Evolutionary conservation across 768 basidiomycete species (phyloP), one percentile per base, ranked within the genome.

Genomic region (Suillus variegatus): DNA sequence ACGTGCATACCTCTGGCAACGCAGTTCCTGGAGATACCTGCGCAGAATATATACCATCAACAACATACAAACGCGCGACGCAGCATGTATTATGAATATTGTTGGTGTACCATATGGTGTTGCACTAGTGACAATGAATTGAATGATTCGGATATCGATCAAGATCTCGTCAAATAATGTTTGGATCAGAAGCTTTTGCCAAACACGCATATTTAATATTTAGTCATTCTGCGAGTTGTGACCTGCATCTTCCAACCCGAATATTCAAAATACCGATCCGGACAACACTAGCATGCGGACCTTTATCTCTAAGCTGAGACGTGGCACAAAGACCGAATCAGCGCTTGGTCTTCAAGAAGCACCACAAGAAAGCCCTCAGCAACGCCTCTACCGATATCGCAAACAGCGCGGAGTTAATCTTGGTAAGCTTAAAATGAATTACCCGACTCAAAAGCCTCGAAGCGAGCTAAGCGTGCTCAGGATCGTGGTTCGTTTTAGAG

Each of bases 361-460:
- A 28, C 25, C 25, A 12, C 18, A 41, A 28, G 57, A 60, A 43
- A 60, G 25, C 25, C 14, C 25, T 25, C 40, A 41, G 12, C 69
- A 72, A 28, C 44, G 18, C 28, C 40, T 85, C 55, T 82, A 86
- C 70, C 81, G 85, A 44, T 90, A 86, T 77, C 83, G 92, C 67
- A 89, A 87, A 71, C 91, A 92, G 70, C 82, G 87, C 62, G 92
- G 92, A n/a, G 88, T 93, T 6, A 94, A 94, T 74, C 84, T 94
- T 12, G 92, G 92, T 88, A 73, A 73, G 82, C 67, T 38, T 61
- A 28, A 22, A 66, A 28, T 40, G 38, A 18, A 47, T 36, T 65
- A 58, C 40, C 51, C 25, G 25, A 51, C 14, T 51, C 66, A 64
- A 44, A 9, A 32, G 25, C 25, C 1, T 25, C 25, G 25, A 35